Percentiles rank a stretch among this genome's conserved stretches.
These are phyloP conservation scores for Citrus glauca DNA, from an alignment of 345 rosid species.

Conservation along the genomic window DNA sequence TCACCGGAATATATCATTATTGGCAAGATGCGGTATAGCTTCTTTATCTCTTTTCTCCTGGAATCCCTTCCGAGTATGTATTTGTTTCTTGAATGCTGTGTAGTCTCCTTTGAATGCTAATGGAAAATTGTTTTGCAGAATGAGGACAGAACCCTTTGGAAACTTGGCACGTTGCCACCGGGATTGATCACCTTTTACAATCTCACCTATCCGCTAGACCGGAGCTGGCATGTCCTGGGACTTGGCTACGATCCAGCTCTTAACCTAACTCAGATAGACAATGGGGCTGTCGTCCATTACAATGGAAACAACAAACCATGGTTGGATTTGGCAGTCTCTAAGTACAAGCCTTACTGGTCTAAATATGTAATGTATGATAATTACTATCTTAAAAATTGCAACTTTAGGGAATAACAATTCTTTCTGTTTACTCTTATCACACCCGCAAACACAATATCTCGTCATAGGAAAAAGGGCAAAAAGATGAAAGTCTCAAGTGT, in stretches of 20 bases:
- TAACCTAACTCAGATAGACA: slow-evolving; percentile 81
- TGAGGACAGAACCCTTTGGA: slow-evolving; percentile 97
- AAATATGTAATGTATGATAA: slow-evolving; percentile 67
- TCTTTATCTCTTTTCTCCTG: not conserved
- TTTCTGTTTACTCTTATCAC: not conserved
- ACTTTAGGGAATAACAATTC: slow-evolving; percentile 41
- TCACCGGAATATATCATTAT: slow-evolving; percentile 84
- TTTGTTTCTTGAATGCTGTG: not conserved
- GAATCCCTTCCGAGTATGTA: not conserved
- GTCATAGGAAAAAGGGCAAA: not conserved
- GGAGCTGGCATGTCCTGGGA: slow-evolving; percentile 90
- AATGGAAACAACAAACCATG: slow-evolving; percentile 98
- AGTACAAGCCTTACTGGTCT: slow-evolving; percentile 89
- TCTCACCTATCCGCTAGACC: slow-evolving; percentile 73
- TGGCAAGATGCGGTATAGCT: slow-evolving; percentile 92
- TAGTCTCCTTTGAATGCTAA: not conserved
- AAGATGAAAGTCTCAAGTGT: not conserved
- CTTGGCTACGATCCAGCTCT: slow-evolving; percentile 99
- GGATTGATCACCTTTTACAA: slow-evolving; percentile 95
- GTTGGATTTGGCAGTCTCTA: slow-evolving; percentile 84
- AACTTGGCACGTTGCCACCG: slow-evolving; percentile 93
- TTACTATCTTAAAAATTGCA: slow-evolving; percentile 66
- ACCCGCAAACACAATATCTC: not conserved
- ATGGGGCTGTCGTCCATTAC: slow-evolving; percentile 90
- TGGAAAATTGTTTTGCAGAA: slow-evolving; percentile 52